These are phyloP conservation scores for Taphrina communis DNA, from an alignment of 1,139 yeast genomes.

Conservation along the genomic window DNA sequence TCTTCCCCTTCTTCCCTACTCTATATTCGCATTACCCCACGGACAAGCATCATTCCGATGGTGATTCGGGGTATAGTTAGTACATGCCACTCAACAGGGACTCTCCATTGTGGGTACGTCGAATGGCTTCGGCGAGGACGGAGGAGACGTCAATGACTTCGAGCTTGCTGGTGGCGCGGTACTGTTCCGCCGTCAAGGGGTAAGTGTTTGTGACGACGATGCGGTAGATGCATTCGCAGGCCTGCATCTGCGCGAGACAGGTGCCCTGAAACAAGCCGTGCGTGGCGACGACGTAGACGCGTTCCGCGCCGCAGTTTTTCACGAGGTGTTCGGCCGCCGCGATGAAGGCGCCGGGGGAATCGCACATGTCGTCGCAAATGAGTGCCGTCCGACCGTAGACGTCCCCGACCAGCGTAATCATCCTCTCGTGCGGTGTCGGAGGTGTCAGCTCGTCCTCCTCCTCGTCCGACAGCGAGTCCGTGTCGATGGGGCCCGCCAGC, in stretches of 20 bases:
- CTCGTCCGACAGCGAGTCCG: constrained; percentile 26
- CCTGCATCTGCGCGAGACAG: constrained; percentile 78
- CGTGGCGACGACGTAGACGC: constrained; percentile 89
- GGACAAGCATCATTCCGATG: too few relatives aligned
- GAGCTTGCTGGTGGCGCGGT: constrained; percentile 62
- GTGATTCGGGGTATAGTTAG: background rate
- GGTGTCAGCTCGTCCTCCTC: constrained; percentile 71
- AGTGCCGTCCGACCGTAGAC: constrained; percentile 90
- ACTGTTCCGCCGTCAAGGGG: constrained; percentile 73
- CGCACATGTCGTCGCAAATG: constrained; percentile 95
- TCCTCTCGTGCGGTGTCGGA: constrained; percentile 73
- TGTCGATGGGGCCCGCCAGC: constrained; percentile 38
- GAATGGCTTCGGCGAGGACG: constrained; percentile 94
- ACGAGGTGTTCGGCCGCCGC: constrained; percentile 98
- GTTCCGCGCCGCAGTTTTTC: constrained; percentile 91
- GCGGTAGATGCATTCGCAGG: constrained; percentile 79
- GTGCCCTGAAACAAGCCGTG: constrained; percentile 92
- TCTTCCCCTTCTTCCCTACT: too few relatives aligned
- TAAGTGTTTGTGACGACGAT: constrained; percentile 95
- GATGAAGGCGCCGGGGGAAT: constrained; percentile 88
- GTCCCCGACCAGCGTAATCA: constrained; percentile 95
- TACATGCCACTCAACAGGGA: constrained; percentile 16
- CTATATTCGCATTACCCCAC: too few relatives aligned
- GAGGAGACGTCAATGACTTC: constrained; percentile 91
- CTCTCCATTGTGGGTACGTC: constrained; percentile 83